These are phyloP conservation scores for Biscogniauxia mediterranea DNA, from an alignment of 2,329 filamentous ascomycete species.

Conservation along the genomic window DNA sequence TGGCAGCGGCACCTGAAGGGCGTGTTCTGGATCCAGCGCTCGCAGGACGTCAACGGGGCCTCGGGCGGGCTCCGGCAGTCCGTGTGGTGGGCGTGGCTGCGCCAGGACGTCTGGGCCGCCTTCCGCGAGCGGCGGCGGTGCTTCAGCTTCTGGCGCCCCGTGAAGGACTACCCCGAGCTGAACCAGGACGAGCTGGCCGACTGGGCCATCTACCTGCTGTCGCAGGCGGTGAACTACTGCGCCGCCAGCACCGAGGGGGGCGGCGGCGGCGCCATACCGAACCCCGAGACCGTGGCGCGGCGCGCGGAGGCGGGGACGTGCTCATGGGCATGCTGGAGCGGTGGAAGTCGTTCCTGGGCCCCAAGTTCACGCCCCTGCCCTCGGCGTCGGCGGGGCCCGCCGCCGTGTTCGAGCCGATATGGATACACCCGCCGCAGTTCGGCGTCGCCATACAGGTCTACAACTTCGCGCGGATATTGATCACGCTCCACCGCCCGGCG, in stretches of 20 bases:
- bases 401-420: slow-evolving; percentile 45
- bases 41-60: slow-evolving; percentile 59
- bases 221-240: slow-evolving; percentile 57
- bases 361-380: slow-evolving; percentile 41
- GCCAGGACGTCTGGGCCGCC: slow-evolving; percentile 65
- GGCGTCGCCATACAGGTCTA: slow-evolving; percentile 51
- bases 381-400: slow-evolving; percentile 23
- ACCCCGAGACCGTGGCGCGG: slow-evolving; percentile 7
- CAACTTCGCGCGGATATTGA: slow-evolving; percentile 51
- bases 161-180: slow-evolving; percentile 45
- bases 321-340: slow-evolving; percentile 30
- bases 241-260: slow-evolving; percentile 37
- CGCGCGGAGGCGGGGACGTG: slow-evolving; percentile 16
- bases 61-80: slow-evolving; percentile 54
- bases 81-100: slow-evolving; percentile 65
- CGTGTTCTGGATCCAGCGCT: slow-evolving; percentile 65
- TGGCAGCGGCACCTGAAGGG: slow-evolving; percentile 65
- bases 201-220: slow-evolving; percentile 53
- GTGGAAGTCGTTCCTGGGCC: slow-evolving; percentile 34
- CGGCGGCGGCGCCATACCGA: slow-evolving; percentile 23
- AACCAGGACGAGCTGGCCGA: slow-evolving; percentile 53
- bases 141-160: slow-evolving; percentile 58
- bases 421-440: slow-evolving; percentile 49
- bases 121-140: slow-evolving; percentile 56
- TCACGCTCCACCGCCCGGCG: slow-evolving; percentile 51